These are phyloP conservation scores for Cytospora piceicola DNA, from an alignment of 2,329 filamentous ascomycete genomes.

Conservation along the genomic window DNA sequence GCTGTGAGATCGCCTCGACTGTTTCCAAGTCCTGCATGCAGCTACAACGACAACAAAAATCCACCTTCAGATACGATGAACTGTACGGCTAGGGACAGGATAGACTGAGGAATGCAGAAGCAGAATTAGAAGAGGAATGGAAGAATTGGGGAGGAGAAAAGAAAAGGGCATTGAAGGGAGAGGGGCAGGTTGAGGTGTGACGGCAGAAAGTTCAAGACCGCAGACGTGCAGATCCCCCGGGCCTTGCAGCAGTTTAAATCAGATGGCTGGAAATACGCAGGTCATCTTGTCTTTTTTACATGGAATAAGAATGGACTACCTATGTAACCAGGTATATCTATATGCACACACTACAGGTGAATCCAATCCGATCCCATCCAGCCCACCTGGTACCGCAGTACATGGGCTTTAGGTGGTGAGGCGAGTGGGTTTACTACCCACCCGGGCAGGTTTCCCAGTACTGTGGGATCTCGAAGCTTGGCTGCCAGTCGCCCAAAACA, in stretches of 20 bases:
- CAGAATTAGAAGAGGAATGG: background rate
- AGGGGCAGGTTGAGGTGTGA: slow-evolving; percentile 17
- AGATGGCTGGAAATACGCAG: slow-evolving; percentile 24
- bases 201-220: background rate
- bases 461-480: too few relatives aligned
- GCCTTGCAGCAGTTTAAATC: slow-evolving; percentile 15
- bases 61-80: slow-evolving; percentile 5
- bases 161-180: slow-evolving; percentile 15
- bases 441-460: too few relatives aligned
- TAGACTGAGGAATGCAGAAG: slow-evolving; percentile 2
- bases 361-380: too few relatives aligned
- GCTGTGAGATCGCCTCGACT: slow-evolving; percentile 1
- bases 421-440: too few relatives aligned
- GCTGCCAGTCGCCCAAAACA: too few relatives aligned
- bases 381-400: too few relatives aligned
- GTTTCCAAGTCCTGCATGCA: slow-evolving; percentile 4
- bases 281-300: background rate
- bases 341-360: too few relatives aligned
- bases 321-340: too few relatives aligned
- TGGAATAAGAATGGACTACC: background rate
- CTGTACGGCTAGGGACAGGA: slow-evolving; percentile 9
- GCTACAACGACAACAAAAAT: background rate
- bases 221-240: background rate
- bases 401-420: too few relatives aligned
- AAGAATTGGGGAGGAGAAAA: slow-evolving; percentile 3